Evolutionary conservation across 306 rosid species (phyloP), one percentile per base, ranked within the genome.

Genomic region (Sicyos edulis): DNA sequence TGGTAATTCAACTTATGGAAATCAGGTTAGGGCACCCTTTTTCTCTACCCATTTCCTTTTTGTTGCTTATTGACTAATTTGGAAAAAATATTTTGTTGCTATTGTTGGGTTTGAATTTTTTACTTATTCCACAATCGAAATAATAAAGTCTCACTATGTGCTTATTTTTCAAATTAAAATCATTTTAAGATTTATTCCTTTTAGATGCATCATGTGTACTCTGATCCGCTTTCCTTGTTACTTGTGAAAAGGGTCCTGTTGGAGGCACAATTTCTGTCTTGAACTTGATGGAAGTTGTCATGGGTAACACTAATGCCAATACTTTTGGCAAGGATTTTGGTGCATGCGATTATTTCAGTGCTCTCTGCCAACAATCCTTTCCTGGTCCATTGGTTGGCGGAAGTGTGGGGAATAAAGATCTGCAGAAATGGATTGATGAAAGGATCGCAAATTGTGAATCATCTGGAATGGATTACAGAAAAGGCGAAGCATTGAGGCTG

Each of bases 381-480:
- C 96, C 96, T 9, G 96, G 98, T 82, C 98, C 98, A 70, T 82
- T 92, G 86, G 96, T 86, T 85, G 96, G 96, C 37, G 96, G 91
- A 72, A 88, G 82, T 80, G 92, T 92, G 77, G 96, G 96, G 78
- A 90, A 80, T 83, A 92, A 90, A 84, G 96, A 92, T 62, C 78
- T 92, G 78, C 77, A 85, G 79, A 92, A 84, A 80, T 92, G 98
- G 98, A 76, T 90, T 68, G 96, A 92, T 75, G 98, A 92, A 85
- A 83, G 96, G 84, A 90, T 86, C 71, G 84, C 91, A 52, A 71
- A 75, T 72, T 84, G 86, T 4, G 87, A 73, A 61, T 85, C 87
- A 29, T 79, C 86, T 17, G 87, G 88, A 70, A 72, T 80, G 86
- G 96, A 90, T 75, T 88, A 79, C 78, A 84, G 75, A 81, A 85